Evolutionary conservation across 805 yeast genomes (phyloP).

Genomic region (Jamesozyma gamospora): DNA sequence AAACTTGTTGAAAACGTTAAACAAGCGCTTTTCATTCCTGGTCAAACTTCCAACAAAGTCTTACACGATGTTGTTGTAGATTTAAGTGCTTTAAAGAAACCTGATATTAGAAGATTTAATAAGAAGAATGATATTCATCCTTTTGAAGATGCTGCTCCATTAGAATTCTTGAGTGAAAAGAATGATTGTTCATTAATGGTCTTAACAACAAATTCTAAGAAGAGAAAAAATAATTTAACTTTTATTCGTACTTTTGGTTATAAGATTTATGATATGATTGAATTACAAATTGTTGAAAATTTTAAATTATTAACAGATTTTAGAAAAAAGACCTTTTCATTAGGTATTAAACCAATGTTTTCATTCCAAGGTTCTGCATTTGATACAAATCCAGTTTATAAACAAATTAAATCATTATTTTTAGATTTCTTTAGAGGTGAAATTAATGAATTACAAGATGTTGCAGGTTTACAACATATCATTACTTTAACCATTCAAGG

Average conservation of each 20-base stretch:
- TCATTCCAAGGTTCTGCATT: conserved; percentile 86
- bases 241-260: conserved; percentile 85
- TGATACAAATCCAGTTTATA: conserved; percentile 78
- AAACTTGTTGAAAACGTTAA: conserved; percentile 84
- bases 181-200: conserved; percentile 84
- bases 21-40: conserved; percentile 85
- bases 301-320: conserved; percentile 72
- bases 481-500: conserved; percentile 72
- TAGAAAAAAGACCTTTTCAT: conserved; percentile 64
- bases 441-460: conserved; percentile 72
- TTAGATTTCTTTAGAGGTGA: conserved; percentile 87
- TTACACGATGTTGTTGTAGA: conserved; percentile 87
- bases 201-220: conserved; percentile 70
- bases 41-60: conserved; percentile 65
- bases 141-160: conserved; percentile 74
- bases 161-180: conserved; percentile 92
- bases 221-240: conserved; percentile 84
- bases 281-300: conserved; percentile 61
- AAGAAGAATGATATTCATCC: conserved; percentile 87
- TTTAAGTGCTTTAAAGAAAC: conserved; percentile 82
- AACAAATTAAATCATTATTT: conserved; percentile 78
- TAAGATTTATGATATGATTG: conserved; percentile 89
- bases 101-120: conserved; percentile 74
- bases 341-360: conserved; percentile 92
- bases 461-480: conserved; percentile 88